Evolutionary conservation across 164 flowering plant genomes (phyloP).

Genomic region (Cinnamomum micranthum): DNA sequence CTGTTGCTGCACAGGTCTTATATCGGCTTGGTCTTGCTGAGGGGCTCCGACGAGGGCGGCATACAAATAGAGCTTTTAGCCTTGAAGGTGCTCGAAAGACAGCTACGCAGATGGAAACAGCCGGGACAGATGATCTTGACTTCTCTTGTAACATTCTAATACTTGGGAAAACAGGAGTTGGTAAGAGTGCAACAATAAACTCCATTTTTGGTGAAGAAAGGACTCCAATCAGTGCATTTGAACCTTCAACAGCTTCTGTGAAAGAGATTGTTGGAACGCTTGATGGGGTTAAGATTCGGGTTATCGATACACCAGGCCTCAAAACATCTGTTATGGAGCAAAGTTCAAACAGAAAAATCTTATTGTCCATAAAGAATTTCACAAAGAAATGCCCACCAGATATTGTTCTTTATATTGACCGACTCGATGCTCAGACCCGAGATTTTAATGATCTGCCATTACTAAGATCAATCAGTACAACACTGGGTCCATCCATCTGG

Average conservation of each 20-base stretch:
- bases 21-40: slow-evolving; percentile 69
- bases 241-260: slow-evolving; percentile 57
- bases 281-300: slow-evolving; percentile 68
- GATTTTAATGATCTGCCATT: slow-evolving; percentile 88
- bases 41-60: slow-evolving; percentile 42
- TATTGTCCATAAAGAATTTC: slow-evolving; percentile 56
- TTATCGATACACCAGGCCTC: slow-evolving; percentile 87
- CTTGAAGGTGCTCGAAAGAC: slow-evolving; percentile 64
- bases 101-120: slow-evolving; percentile 64
- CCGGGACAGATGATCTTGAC: slow-evolving; percentile 50
- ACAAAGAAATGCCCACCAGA: slow-evolving; percentile 76
- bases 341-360: slow-evolving; percentile 45
- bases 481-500: slow-evolving; percentile 77
- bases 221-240: slow-evolving; percentile 63
- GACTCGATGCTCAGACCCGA: slow-evolving; percentile 71
- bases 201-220: slow-evolving; percentile 81
- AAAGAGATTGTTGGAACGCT: slow-evolving; percentile 62
- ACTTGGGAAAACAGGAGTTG: slow-evolving; percentile 88
- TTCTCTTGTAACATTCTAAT: slow-evolving; percentile 75
- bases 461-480: slow-evolving; percentile 50
- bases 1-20: slow-evolving; percentile 76
- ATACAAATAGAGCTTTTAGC: slow-evolving; percentile 42
- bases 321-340: slow-evolving; percentile 71
- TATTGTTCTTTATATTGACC: slow-evolving; percentile 82
- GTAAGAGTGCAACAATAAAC: slow-evolving; percentile 96